Conservation (phyloP, 495 filamentous ascomycete species). For the Penicillium cosmopolitanum region DNA sequence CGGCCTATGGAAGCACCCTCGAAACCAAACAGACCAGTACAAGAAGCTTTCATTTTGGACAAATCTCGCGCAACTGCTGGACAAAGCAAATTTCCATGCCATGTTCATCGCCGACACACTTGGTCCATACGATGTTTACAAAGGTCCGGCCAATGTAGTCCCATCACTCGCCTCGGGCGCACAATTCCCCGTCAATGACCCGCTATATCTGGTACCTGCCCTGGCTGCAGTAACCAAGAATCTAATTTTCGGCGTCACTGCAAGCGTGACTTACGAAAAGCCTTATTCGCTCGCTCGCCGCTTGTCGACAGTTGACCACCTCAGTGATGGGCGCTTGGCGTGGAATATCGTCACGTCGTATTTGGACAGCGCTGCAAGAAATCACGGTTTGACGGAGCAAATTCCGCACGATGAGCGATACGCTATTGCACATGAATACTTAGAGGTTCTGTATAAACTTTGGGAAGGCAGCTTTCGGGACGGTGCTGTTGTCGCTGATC, state of each 20-base stretch:
- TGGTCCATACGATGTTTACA: constrained; percentile 40
- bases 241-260: constrained; percentile 57
- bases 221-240: constrained; percentile 62
- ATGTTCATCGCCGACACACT: constrained; percentile 62
- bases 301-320: constrained; percentile 62
- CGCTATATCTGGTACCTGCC: constrained; percentile 52
- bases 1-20: constrained; percentile 59
- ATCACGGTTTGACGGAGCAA: constrained; percentile 54
- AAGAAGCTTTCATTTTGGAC: constrained; percentile 59
- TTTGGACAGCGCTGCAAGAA: constrained; percentile 59
- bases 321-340: constrained; percentile 57
- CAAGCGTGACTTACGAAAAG: constrained; percentile 57
- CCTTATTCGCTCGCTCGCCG: constrained; percentile 62
- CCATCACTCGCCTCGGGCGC: constrained; percentile 34
- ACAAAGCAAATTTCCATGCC: constrained; percentile 62
- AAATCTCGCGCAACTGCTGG: constrained; percentile 58
- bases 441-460: constrained; percentile 64
- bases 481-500: constrained; percentile 57
- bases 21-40: constrained; percentile 56
- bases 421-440: constrained; percentile 61
- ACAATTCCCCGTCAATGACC: constrained; percentile 45
- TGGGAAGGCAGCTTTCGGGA: constrained; percentile 63
- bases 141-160: constrained; percentile 33
- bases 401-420: constrained; percentile 62
- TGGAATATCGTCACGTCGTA: constrained; percentile 68